phyloP scores from a whole-genome alignment of 2,329 filamentous ascomycete genomes.

The Stachybotrys chartarum region DNA sequence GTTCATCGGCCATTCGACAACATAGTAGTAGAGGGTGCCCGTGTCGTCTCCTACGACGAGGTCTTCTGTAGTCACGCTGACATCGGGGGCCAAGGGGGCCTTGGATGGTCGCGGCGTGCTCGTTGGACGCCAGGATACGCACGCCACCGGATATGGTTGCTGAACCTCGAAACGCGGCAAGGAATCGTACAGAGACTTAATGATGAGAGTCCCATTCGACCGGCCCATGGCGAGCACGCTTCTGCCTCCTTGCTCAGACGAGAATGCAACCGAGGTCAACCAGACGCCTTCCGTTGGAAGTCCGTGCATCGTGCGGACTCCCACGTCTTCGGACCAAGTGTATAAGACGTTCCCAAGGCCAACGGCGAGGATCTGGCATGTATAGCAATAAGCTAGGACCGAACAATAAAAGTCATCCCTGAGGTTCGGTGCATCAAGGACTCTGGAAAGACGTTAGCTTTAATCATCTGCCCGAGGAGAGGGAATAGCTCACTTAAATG shows the following conservation, averaged over 20 bases:
- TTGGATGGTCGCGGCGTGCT: slow-evolving; percentile 43
- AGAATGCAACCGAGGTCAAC: slow-evolving; percentile 86
- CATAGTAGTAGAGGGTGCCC: slow-evolving; percentile 81
- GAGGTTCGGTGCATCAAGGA: slow-evolving; percentile 82
- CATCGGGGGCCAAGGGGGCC: slow-evolving; percentile 37
- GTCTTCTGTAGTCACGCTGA: slow-evolving; percentile 65
- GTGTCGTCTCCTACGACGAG: slow-evolving; percentile 78
- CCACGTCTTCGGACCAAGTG: slow-evolving; percentile 74
- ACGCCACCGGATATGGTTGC: slow-evolving; percentile 68
- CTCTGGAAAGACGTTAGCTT: slow-evolving; percentile 39
- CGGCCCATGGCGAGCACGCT: slow-evolving; percentile 81
- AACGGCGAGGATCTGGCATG: slow-evolving; percentile 70
- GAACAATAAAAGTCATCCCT: slow-evolving; percentile 96
- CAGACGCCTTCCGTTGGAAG: slow-evolving; percentile 25
- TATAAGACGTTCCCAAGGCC: slow-evolving; percentile 76
- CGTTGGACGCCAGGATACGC: slow-evolving; percentile 72
- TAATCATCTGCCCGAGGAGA: background rate
- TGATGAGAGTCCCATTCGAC: slow-evolving; percentile 65
- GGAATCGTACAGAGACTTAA: slow-evolving; percentile 71
- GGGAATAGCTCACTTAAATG: slow-evolving; percentile 57
- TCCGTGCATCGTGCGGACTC: slow-evolving; percentile 45
- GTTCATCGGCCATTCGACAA: slow-evolving; percentile 72
- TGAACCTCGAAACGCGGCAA: slow-evolving; percentile 67
- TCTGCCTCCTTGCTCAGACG: slow-evolving; percentile 66
- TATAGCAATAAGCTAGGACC: slow-evolving; percentile 74